Evolutionary conservation across 2,329 filamentous ascomycete genomes (phyloP), one percentile per base, ranked within the genome.

Genomic region (Fusarium longipes): DNA sequence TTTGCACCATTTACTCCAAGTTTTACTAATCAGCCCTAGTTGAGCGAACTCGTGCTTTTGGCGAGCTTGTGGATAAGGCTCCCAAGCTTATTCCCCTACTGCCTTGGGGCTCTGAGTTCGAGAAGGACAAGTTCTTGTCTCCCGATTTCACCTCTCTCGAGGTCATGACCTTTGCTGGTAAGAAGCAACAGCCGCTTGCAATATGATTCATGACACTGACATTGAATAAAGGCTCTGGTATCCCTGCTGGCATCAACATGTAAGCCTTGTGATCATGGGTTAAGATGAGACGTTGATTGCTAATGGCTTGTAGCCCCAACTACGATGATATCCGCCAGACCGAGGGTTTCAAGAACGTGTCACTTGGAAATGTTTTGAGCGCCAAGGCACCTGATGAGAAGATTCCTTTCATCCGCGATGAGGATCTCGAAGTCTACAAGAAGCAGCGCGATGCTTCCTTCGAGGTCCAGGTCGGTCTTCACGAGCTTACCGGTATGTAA

Each of bases 131-230:
- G 74, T 99, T 99, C 79, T 81, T 97, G 33, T 95, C 93, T 51
- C 96, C 96, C 0, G 96, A 99, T 77, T 99, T 99, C 76, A 98
- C 96, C 1, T 96, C 92, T 11, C 84, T 98, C 3, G 96, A 99
- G 77, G 93, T 97, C 4, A 80, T 97, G 63, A 93, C 91, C 1
- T 97, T 97, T 71, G 79, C 77, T 57, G 79, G 76, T 73, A 54
- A 33, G 66, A 43, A 18, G 18, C 7, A 71, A 15, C 2, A 14
- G 17, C 14, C 29, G 12, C 11, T n/a, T 7, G 8, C 8, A 9
- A 27, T 49, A 9, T 17, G 36, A 25, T 24, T 36, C 25, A 18
- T 86, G 87, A 42, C 22, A 30, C 57, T 75, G 29, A 74, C 24
- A 22, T 9, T 22, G 9, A 14, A 8, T 22, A 2, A 33, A 76